Evolutionary conservation across 192 early-diverging fungal species (phyloP).

Genomic region (Dissophora globulifera): DNA sequence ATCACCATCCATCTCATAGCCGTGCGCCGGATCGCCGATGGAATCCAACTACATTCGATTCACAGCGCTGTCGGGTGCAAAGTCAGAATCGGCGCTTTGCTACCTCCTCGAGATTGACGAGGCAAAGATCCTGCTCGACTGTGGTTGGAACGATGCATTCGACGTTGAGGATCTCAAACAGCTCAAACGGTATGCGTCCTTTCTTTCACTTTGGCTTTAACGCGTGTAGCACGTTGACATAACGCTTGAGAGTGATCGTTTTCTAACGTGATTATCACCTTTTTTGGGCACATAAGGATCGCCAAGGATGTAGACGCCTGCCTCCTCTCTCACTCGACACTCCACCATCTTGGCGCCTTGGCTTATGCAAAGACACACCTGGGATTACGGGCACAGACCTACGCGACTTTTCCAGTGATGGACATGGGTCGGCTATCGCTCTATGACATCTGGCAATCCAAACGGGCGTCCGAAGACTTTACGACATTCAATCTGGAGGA

Average conservation of each 20-base stretch:
- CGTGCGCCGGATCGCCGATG: slow-evolving; percentile 9
- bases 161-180: slow-evolving; percentile 71
- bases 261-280: no score
- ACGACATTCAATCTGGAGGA: slow-evolving; percentile 79
- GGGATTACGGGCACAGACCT: slow-evolving; percentile 86
- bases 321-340: slow-evolving; percentile 88
- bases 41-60: slow-evolving; percentile 64
- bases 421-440: slow-evolving; percentile 90
- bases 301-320: slow-evolving; percentile 92
- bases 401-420: slow-evolving; percentile 91
- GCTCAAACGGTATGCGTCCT: slow-evolving; percentile 15
- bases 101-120: slow-evolving; percentile 93
- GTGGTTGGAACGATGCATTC: slow-evolving; percentile 89
- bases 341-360: slow-evolving; percentile 88
- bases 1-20: background rate
- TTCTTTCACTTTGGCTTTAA: background rate
- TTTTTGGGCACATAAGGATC: slow-evolving; percentile 67
- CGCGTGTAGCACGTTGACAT: no score
- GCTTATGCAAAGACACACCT: slow-evolving; percentile 81
- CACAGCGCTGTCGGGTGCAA: slow-evolving; percentile 87
- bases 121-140: slow-evolving; percentile 93
- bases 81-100: slow-evolving; percentile 86
- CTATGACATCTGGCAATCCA: slow-evolving; percentile 83
- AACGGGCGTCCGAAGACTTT: slow-evolving; percentile 76
- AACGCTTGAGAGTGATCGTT: no score